phyloP scores from a whole-genome alignment of 2,329 filamentous ascomycete genomes.

The Cytospora chrysosperma region DNA sequence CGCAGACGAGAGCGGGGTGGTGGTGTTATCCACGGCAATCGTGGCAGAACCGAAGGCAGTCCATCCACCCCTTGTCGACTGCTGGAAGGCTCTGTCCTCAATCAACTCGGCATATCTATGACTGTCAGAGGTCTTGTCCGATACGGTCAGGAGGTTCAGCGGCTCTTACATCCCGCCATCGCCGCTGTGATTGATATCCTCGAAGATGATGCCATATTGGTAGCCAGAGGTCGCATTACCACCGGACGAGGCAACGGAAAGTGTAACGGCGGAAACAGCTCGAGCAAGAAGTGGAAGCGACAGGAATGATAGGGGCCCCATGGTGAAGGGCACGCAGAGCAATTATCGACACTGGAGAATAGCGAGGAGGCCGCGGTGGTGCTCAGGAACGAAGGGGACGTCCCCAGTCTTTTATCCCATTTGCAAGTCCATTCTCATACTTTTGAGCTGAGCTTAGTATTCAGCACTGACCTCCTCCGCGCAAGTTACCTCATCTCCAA shows the following conservation, averaged over 20 bases:
- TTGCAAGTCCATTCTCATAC: not conserved
- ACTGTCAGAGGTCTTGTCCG: not conserved
- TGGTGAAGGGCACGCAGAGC: not conserved
- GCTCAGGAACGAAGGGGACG: constrained; percentile 4
- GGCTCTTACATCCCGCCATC: constrained; percentile 59
- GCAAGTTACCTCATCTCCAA: not conserved
- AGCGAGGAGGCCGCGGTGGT: not conserved
- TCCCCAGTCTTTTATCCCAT: not conserved
- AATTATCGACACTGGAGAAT: not conserved
- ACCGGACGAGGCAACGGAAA: constrained; percentile 27
- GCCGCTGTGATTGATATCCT: constrained; percentile 65
- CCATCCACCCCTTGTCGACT: constrained; percentile 47
- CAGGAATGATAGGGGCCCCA: constrained; percentile 19
- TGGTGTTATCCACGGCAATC: constrained; percentile 47
- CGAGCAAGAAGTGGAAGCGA: constrained; percentile 14
- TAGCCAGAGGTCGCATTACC: constrained; percentile 40
- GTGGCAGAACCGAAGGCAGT: constrained; percentile 41
- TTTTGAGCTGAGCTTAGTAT: not conserved
- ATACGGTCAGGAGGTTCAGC: too few relatives aligned
- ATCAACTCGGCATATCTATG: constrained; percentile 64
- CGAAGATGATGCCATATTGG: constrained; percentile 44
- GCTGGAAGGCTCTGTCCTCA: constrained; percentile 68
- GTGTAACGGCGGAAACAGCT: constrained; percentile 22
- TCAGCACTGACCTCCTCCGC: constrained; percentile 3
- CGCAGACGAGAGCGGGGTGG: constrained; percentile 49